Evolutionary conservation across 2,329 filamentous ascomycete species (phyloP).

Genomic region (Aspergillus quadrilineatus): DNA sequence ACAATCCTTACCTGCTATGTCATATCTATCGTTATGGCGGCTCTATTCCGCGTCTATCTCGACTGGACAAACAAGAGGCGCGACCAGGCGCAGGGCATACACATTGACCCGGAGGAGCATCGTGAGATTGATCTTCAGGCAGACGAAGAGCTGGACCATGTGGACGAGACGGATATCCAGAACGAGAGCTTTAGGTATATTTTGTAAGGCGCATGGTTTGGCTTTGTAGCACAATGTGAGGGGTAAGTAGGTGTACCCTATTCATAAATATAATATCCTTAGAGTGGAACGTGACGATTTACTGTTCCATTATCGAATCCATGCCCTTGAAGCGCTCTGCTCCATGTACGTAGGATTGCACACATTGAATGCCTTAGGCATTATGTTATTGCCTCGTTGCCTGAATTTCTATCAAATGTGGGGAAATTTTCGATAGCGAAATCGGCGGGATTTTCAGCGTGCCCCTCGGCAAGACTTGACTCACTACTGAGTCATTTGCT

Average conservation of each 20-base stretch:
- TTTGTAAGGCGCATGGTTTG: conserved; percentile 7
- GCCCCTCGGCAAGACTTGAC: conserved; percentile 28
- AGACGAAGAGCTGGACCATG: conserved; percentile 17
- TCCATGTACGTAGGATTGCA: too few species aligned
- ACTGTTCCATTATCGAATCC: too few species aligned
- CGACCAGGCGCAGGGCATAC: conserved; percentile 16
- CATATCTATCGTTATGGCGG: conserved; percentile 18
- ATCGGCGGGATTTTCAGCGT: conserved; percentile 29
- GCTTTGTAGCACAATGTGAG: not conserved
- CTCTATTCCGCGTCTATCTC: conserved; percentile 17
- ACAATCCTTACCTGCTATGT: conserved; percentile 23
- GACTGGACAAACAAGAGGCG: conserved; percentile 13
- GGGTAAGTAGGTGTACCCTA: too few species aligned
- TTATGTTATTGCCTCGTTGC: not conserved
- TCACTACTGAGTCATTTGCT: conserved; percentile 21
- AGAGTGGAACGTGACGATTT: not conserved
- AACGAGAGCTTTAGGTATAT: conserved; percentile 22
- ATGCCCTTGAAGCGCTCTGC: too few species aligned
- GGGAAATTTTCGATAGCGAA: conserved; percentile 23
- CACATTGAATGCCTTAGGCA: not conserved
- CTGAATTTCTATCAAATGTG: conserved; percentile 12
- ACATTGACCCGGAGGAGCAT: conserved; percentile 17
- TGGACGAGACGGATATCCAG: conserved; percentile 24
- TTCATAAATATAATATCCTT: not conserved
- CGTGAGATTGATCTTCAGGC: conserved; percentile 11